Evolutionary conservation across 352 stramenopile species (phyloP), one percentile per base, ranked within the genome.

Genomic region (Pythium guiyangense): DNA sequence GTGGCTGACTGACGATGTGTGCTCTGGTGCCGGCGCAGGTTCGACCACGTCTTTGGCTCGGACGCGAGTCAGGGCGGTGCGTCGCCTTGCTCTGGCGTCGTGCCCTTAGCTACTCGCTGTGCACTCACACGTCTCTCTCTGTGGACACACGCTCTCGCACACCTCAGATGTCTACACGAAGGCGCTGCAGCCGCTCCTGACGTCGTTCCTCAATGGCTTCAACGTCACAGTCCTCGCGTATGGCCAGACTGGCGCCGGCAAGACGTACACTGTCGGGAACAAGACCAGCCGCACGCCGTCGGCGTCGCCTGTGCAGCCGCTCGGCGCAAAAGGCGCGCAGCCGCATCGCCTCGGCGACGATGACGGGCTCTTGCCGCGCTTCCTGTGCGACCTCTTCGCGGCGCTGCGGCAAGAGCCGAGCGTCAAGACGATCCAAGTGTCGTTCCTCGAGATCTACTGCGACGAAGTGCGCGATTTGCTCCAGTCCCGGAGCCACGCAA

Each of bases 391-490:
- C 18, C 43, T 84, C 37, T 86, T 86, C 52, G 45, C 52, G 1
- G 62, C 62, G 29, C 46, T 83, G 20, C 67, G 71, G 40, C 67
- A 65, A 39, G 71, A 79, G 47, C 71, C 65, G 25, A 74, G 65
- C n/a, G 47, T 71, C 9, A 64, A 68, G 20, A 71, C 63, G 3
- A 67, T 84, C 12, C 55, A 58, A 6, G 76, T 81, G 12, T 84
- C 73, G 8, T 86, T 84, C 49, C 73, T 98, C 1, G 94, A 98
- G 76, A 96, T 98, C 15, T 98, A 98, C 59, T 89, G 88, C 25
- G 91, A 98, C 64, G 88, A 97, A 53, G 83, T 98, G 39, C 84
- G 88, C 56, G 92, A 98, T 63, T 60, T 98, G 31, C 69, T 98
- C 0, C 66, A 90, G 44, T 66, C 78, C 12, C 56, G 62, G 4